Conservation (phyloP, 768 basidiomycete species). For the Tricholoma flavovirens region DNA sequence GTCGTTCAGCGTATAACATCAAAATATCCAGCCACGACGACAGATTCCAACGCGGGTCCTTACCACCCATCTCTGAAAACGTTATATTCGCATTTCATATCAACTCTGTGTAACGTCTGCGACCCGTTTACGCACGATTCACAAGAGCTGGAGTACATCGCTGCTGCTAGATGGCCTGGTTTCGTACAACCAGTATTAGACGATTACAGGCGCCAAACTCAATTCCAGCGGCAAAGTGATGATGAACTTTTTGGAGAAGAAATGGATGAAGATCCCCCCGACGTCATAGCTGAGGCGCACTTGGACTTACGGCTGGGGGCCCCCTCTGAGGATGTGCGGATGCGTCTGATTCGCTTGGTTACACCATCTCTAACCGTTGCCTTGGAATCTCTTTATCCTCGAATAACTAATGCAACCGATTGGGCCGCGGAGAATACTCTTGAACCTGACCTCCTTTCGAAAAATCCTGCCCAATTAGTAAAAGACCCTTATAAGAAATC, state of each 20-base stretch:
- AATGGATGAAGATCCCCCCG: slow-evolving; percentile 18
- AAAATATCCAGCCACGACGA: slow-evolving; percentile 25
- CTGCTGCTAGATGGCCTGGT: slow-evolving; percentile 76
- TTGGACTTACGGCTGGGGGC: slow-evolving; percentile 22
- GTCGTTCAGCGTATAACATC: slow-evolving; percentile 33
- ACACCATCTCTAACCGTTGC: slow-evolving; percentile 56
- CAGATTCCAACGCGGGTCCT: slow-evolving; percentile 12
- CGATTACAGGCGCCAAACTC: slow-evolving; percentile 26
- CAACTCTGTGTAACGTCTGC: slow-evolving; percentile 54
- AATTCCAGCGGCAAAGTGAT: slow-evolving; percentile 10
- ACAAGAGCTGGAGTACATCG: slow-evolving; percentile 67
- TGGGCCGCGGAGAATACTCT: slow-evolving; percentile 56
- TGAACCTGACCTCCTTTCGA: slow-evolving; percentile 32
- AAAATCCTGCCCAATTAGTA: slow-evolving; percentile 18
- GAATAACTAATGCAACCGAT: slow-evolving; percentile 54
- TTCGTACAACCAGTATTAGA: slow-evolving; percentile 67
- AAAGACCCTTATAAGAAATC: background rate
- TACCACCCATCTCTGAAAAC: slow-evolving; percentile 53
- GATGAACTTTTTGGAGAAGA: slow-evolving; percentile 19
- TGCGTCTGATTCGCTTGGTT: slow-evolving; percentile 62
- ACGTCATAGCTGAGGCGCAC: slow-evolving; percentile 3
- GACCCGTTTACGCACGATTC: slow-evolving; percentile 61
- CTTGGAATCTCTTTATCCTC: slow-evolving; percentile 63
- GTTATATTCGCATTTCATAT: slow-evolving; percentile 60
- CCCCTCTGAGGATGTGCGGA: slow-evolving; percentile 53